Conservation (phyloP, 345 rosid species). For the Microthlaspi erraticum region DNA sequence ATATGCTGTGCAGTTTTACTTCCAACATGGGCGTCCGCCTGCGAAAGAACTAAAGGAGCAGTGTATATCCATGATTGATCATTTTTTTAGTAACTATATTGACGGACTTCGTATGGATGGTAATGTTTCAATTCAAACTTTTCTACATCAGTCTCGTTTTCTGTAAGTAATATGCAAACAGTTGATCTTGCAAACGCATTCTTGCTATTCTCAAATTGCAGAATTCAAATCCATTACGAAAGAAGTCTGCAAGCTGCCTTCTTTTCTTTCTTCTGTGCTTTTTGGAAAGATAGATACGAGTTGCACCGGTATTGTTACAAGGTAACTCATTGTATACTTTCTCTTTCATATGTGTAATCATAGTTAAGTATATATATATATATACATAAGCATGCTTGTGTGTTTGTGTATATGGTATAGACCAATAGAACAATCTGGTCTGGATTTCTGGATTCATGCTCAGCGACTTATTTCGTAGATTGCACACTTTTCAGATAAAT, state of each 20-base stretch:
- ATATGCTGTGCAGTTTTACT: constrained; percentile 72
- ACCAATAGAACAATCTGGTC: neutral
- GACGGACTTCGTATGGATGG: constrained; percentile 74
- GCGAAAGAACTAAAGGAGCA: constrained; percentile 73
- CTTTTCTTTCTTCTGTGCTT: constrained; percentile 69
- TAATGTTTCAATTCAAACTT: constrained; percentile 45
- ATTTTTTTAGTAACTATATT: constrained; percentile 54
- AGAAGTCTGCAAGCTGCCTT: constrained; percentile 88
- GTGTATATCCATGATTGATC: constrained; percentile 60
- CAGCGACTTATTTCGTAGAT: constrained; percentile 10
- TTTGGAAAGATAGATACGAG: constrained; percentile 73
- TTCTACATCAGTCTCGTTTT: constrained; percentile 7
- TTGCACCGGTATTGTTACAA: constrained; percentile 63
- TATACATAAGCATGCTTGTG: neutral
- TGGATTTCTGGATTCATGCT: neutral
- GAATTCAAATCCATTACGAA: constrained; percentile 76
- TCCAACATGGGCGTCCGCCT: constrained; percentile 79
- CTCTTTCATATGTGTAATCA: constrained; percentile 4
- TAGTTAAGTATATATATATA: constrained; percentile 6
- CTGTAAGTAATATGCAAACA: constrained; percentile 11
- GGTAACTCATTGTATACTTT: constrained; percentile 52
- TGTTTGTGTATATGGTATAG: neutral
- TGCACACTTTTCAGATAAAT: neutral
- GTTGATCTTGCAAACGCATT: constrained; percentile 24
- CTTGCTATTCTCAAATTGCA: constrained; percentile 46